Base-by-base conservation (phyloP, 345 rosid genomes). In the Lepidium didymum region DNA sequence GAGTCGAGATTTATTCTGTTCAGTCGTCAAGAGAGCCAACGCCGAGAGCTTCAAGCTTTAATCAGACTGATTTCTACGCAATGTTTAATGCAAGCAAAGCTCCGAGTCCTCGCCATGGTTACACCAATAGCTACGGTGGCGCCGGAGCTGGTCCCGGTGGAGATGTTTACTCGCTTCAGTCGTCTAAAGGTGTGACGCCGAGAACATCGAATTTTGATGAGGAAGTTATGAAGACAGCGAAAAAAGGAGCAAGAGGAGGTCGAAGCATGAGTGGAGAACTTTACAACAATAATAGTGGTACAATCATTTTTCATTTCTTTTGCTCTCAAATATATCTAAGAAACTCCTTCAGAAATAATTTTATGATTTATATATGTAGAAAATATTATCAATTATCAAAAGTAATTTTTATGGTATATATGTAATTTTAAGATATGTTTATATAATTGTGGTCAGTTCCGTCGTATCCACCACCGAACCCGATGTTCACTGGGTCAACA, bases 41-140 rank as follows among this genome's bases (percentile, higher is more conserved):
- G 4, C 97, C 97, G 1, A 81, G 97, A 59, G 94, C 92, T 19
- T 90, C 97, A 0, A 90, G 97, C 73, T 90, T 90, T 64, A 90
- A 90, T 58, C 97, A 90, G 57, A 78, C 84, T 0, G 94, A 90
- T 62, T 90, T 87, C 61, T 86, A 90, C 64, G 92, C 97, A 10
- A 90, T 90, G 97, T 90, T 90, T 50, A 75, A 75, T 52, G 80
- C 86, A 0, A 83, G 93, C 72, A 90, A 90, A 71, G 87, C 86
- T 4, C 84, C 90, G 1, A 87, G 96, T 56, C 92, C 96, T 10
- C 88, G 88, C 56, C 96, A 89, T 38, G 92, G 92, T 0, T 83
- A 79, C 79, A 76, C 79, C 8, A 83, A 78, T 16, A 84, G 87
- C 74, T 75, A 68, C 12, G 77, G 77, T 0, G 77, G 77, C 12